Evolutionary conservation across 345 rosid genomes (phyloP), one percentile per base, ranked within the genome.

Genomic region (Aegle marmelos): DNA sequence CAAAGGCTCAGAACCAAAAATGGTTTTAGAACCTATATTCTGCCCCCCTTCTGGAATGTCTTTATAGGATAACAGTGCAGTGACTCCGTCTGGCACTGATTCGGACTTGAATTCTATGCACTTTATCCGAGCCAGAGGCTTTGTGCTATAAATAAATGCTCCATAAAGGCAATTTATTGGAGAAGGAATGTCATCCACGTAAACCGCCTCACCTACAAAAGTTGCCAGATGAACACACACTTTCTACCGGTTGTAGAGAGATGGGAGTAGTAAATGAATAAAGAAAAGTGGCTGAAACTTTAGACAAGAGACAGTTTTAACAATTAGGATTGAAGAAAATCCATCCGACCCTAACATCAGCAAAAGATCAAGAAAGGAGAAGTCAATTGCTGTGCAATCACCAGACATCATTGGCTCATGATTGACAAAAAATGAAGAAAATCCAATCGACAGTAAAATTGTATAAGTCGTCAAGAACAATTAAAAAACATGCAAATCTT

Each of bases 151-250:
- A 64, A 95, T 73, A 83, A 93, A 90, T 69, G 99, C 87, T 72
- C 99, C 99, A 77, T 95, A 80, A 21, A 95, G 79, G 88, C 96
- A 92, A 59, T 85, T 80, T 27, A 34, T 76, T 50, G 92, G 96
- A 61, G 97, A 88, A 36, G 98, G 94, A 60, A 95, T 95, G 85
- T 95, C 99, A 85, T 92, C 99, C 79, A 95, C 97, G 74, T 70
- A 95, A 61, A 95, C 92, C 63, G 99, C 97, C 83, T 95, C 98
- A 78, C 99, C 98, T 94, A 73, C 77, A 77, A 10, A 72, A 85
- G 65, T 22, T 39, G 67, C 74, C 67, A 60, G n/a, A 78, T 80
- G 56, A 83, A 73, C 25, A 45, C 36, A 27, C 76, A 57, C 75
- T 59, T 9, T 73, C 22, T 1, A 57, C n/a, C 30, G 60, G 13